Base-by-base conservation (phyloP, 495 filamentous ascomycete species). In the Aspergillus mulundensis region DNA sequence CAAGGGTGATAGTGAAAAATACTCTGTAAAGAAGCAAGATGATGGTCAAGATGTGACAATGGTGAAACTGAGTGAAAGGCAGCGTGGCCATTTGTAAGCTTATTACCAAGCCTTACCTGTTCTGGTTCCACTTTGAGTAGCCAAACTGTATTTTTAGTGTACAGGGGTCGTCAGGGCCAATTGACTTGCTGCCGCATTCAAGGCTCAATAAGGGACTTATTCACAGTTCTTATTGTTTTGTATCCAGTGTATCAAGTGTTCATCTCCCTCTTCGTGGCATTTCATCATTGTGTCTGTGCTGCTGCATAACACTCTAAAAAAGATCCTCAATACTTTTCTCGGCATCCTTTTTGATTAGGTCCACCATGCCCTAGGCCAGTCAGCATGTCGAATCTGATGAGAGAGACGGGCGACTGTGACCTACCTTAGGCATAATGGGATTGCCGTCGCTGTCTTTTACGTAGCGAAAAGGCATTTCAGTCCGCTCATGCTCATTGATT, bases 381-480 rank as follows among this genome's bases (percentile, higher is more conserved):
- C 40, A 50, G 48, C 21, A 40, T 15, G 16, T 36, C n/a, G 4
- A 19, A 10, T n/a, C 18, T 44, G 18, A 42, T 34, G 12, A 28
- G 16, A 4, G 24, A 14, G 2, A 16, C 8, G n/a, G 14, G n/a
- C n/a, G 16, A 16, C 14, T 16, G n/a, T 40, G n/a, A 68, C 82
- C 68, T 74, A 94, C 93, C 73, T 87, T 77, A 28, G 94, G 94
- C 92, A 98, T 96, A 32, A 95, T 81, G 7, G 90, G 89, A 61
- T 87, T 75, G 20, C 87, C 91, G 54, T 90, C 76, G 7, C 78
- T 70, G 44, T 77, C 86, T 64, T 81, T 87, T 20, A 98, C 90
- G 67, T 98, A 98, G 50, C 93, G 88, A 71, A 97, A 98, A 0
- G 94, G 94, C 94, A 98, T 98, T 68, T 95, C 79, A 0, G 90